Evolutionary conservation across 164 flowering plant species (phyloP).

Genomic region (Piper betle): DNA sequence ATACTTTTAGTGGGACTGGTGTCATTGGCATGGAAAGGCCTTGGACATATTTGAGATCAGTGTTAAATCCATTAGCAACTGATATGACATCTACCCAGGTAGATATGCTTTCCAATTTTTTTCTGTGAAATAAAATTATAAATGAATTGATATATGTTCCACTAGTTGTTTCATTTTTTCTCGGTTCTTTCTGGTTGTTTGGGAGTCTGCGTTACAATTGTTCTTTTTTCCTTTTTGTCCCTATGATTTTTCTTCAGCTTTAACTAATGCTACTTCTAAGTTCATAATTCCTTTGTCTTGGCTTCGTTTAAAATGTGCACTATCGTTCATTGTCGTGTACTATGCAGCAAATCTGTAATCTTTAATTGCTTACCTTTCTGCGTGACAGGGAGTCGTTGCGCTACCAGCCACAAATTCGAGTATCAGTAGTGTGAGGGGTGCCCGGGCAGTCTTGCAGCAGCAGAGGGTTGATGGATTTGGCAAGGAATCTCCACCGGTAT

Average conservation of each 20-base stretch:
- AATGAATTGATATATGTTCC: too few species aligned
- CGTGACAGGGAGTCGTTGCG: conserved; percentile 4
- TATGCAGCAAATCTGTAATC: not conserved
- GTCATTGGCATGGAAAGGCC: conserved; percentile 26
- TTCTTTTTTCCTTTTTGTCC: too few species aligned
- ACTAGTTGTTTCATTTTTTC: too few species aligned
- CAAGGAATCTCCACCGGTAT: conserved; percentile 10
- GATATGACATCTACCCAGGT: conserved; percentile 15
- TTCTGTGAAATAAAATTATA: not conserved
- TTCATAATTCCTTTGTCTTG: not conserved
- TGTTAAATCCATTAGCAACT: conserved; percentile 11
- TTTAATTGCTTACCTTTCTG: not conserved
- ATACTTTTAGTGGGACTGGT: not conserved
- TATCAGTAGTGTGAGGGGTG: not conserved
- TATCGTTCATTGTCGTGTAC: not conserved
- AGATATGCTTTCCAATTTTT: not conserved
- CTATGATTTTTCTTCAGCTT: too few species aligned
- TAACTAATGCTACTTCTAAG: not conserved
- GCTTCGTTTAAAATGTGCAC: not conserved
- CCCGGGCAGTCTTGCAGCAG: conserved; percentile 5
- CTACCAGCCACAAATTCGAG: conserved; percentile 2
- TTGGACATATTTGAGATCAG: conserved; percentile 20
- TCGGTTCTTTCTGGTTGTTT: too few species aligned
- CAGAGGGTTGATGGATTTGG: conserved; percentile 15
- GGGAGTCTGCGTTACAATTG: too few species aligned